Evolutionary conservation across 2,329 filamentous ascomycete genomes (phyloP), one percentile per base, ranked within the genome.

Genomic region (Diaporthe sp.): DNA sequence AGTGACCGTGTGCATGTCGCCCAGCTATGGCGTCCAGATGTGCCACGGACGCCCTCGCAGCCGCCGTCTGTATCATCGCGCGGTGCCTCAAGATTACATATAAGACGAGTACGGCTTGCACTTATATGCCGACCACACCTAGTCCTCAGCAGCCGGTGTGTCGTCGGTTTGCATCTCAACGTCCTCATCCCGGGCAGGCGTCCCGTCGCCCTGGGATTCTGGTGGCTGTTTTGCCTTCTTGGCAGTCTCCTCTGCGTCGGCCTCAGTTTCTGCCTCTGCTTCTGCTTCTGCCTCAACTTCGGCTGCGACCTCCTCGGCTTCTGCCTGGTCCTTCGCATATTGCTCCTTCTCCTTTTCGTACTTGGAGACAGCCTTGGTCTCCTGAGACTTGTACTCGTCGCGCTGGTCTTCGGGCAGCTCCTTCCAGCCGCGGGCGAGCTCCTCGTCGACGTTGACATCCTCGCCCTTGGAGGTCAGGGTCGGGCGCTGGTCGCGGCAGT

Each of bases 391-490:
- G 72, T 86, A 90, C 69, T 86, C 85, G 35, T 89, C 87, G 79
- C 86, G 88, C 67, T 88, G 84, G 30, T 81, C 82, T 58, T 87
- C 85, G 5, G 87, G 81, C 19, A 91, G 83, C 28, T 88, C 86
- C 74, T 89, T 87, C 89, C 90, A 92, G 55, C 84, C 83, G 17
- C 85, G 85, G n/a, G 85, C 82, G 12, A 91, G 84, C 82, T 90
- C 89, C 69, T 89, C 87, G n/a, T 90, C 88, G 17, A 89, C 80
- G 73, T 85, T 84, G 25, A 79, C 77, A 22, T 85, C 85, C 79
- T 86, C 86, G 76, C 84, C 80, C 80, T 89, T 85, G 12, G 83
- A 82, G 66, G 86, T 84, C 38, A 89, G 81, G 15, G 81, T 76
- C 8, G 86, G 83, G 61, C 88, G 86, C 75, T 81, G 84, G 76